phyloP scores from a whole-genome alignment of 345 rosid species.

The Odontarrhena argentea region DNA sequence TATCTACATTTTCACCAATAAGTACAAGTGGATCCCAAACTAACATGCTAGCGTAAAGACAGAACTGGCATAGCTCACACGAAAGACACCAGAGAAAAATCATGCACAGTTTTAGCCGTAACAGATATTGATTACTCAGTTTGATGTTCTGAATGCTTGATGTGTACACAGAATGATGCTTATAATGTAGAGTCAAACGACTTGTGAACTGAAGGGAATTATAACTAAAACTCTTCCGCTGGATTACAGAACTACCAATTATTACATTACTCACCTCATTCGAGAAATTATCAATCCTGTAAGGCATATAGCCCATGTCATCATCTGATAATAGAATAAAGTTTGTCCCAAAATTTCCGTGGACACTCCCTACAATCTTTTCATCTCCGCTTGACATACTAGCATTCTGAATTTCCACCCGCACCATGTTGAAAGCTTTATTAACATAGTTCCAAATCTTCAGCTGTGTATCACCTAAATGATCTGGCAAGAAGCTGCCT shows the following conservation, averaged over 20 bases:
- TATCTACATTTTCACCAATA: slow-evolving; percentile 16
- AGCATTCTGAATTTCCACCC: slow-evolving; percentile 94
- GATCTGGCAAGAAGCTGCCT: slow-evolving; percentile 94
- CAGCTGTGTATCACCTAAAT: slow-evolving; percentile 89
- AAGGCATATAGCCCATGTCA: slow-evolving; percentile 90
- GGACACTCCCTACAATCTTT: slow-evolving; percentile 68
- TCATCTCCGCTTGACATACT: slow-evolving; percentile 74
- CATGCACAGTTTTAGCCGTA: slow-evolving; percentile 3
- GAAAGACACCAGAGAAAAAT: slow-evolving; percentile 4
- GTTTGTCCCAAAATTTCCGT: slow-evolving; percentile 81
- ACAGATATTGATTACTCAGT: slow-evolving; percentile 19
- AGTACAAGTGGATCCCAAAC: slow-evolving; percentile 24
- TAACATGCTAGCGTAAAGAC: slow-evolving; percentile 22
- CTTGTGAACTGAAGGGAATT: slow-evolving; percentile 16
- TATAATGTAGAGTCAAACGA: slow-evolving; percentile 8
- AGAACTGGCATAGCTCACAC: slow-evolving; percentile 23
- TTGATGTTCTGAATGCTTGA: slow-evolving; percentile 14
- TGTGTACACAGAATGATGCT: neutral
- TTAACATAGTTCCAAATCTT: slow-evolving; percentile 80
- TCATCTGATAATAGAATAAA: slow-evolving; percentile 89
- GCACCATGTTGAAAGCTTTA: slow-evolving; percentile 71
- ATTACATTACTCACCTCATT: slow-evolving; percentile 71
- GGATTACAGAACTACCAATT: slow-evolving; percentile 20
- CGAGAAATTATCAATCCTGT: slow-evolving; percentile 94
- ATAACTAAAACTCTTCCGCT: slow-evolving; percentile 11